A percentile compares a stretch with the other conserved stretches of the same genome.
phyloP scores from a whole-genome alignment of 169 alveolate species.

The Cryptosporidium parvum region DNA sequence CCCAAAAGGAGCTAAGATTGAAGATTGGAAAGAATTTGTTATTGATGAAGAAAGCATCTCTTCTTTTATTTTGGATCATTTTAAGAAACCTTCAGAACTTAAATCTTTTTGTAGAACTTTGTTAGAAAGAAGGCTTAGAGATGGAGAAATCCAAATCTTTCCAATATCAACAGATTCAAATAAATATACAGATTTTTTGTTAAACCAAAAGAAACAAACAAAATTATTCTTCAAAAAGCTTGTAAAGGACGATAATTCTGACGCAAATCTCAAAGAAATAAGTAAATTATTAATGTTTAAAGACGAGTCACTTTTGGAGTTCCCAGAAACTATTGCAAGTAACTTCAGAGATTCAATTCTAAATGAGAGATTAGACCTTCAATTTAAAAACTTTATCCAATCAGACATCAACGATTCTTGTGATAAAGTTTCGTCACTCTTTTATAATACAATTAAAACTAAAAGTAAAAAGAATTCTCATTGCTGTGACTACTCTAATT shows the following conservation, averaged over 20 bases:
- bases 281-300: conserved; percentile 20
- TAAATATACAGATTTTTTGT: conserved; percentile 9
- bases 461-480: not conserved
- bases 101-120: not conserved
- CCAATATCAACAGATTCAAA: conserved; percentile 8
- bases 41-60: conserved; percentile 40
- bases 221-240: conserved; percentile 11
- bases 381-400: conserved; percentile 29
- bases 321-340: conserved; percentile 37
- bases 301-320: conserved; percentile 12
- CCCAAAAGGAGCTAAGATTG: conserved; percentile 47
- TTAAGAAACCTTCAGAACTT: conserved; percentile 31
- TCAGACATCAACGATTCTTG: conserved; percentile 47
- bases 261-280: conserved; percentile 16
- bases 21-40: conserved; percentile 53
- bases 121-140: conserved; percentile 1
- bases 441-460: not conserved
- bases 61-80: conserved; percentile 9
- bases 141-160: conserved; percentile 20
- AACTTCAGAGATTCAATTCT: not conserved
- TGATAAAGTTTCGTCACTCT: conserved; percentile 4
- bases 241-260: conserved; percentile 7
- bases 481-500: not conserved
- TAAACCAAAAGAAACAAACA: conserved; percentile 11
- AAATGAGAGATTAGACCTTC: conserved; percentile 20